Evolutionary conservation across 805 yeast species (phyloP).

Genomic region (Metschnikowia hibisci): DNA sequence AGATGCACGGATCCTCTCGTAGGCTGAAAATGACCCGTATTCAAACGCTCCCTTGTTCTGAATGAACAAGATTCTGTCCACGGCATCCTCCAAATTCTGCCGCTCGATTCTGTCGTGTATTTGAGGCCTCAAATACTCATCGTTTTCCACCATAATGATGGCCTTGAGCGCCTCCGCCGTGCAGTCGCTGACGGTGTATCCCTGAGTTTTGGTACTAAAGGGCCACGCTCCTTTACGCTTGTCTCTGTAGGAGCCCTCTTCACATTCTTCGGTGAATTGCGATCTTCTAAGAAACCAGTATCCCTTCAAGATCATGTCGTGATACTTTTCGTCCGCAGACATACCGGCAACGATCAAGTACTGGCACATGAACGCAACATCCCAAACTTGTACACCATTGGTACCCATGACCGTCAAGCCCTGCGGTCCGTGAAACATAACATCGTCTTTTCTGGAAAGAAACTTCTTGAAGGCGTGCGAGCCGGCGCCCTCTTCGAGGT

Average conservation of each 20-base stretch:
- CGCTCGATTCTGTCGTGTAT: constrained; percentile 47
- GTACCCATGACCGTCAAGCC: constrained; percentile 97
- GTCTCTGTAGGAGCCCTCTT: constrained; percentile 75
- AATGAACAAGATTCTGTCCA: constrained; percentile 69
- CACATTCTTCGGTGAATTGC: constrained; percentile 81
- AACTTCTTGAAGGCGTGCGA: constrained; percentile 57
- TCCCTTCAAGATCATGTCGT: constrained; percentile 57
- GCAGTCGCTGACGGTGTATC: constrained; percentile 94
- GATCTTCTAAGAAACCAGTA: constrained; percentile 72
- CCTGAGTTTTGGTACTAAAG: constrained; percentile 91
- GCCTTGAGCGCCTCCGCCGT: constrained; percentile 96
- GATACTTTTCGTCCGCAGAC: constrained; percentile 64
- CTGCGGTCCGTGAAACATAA: constrained; percentile 77
- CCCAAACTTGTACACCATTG: constrained; percentile 98
- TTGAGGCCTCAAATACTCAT: constrained; percentile 40
- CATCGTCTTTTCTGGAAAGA: constrained; percentile 64
- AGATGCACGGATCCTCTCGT: constrained; percentile 82
- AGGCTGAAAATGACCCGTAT: constrained; percentile 88
- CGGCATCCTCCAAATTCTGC: constrained; percentile 56
- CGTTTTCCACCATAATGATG: constrained; percentile 80
- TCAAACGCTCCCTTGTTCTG: constrained; percentile 80
- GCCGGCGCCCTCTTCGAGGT: constrained; percentile 62
- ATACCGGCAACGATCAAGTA: constrained; percentile 76
- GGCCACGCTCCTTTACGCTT: constrained; percentile 91
- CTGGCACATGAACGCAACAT: constrained; percentile 86